Evolutionary conservation across 2,329 filamentous ascomycete species (phyloP), one percentile per base, ranked within the genome.

Genomic region (Fusarium ramigenum): DNA sequence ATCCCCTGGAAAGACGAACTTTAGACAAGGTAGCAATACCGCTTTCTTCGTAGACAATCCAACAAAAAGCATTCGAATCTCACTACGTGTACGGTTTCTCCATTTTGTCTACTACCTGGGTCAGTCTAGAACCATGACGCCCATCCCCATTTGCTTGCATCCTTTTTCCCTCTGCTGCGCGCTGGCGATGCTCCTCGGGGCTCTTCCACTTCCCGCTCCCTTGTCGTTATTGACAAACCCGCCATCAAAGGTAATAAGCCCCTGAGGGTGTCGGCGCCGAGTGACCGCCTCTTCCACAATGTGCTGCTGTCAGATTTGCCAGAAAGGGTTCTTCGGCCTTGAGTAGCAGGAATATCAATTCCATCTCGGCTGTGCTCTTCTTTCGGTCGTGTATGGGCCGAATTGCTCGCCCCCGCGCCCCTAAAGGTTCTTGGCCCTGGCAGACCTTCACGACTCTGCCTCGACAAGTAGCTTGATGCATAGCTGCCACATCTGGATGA

Each of bases 1-100:
- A 85, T 85, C 67, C 84, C 84, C 4, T 85, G 84, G 84, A 83
- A 80, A 72, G 80, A 85, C 62, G 83, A 85, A 76, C 73, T 85
- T 65, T 75, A 80, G 54, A 80, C 79, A 70, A 60, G n/a, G n/a
- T 57, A 67, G 60, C 47, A 21, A 12, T 72, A 63, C 39, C 40
- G 46, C 63, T 46, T 66, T 56, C 56, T 61, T 36, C 59, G 42
- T 63, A 77, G 64, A 68, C 46, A 73, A 66, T 56, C 66, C 67
- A 71, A 75, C 66, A 65, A 61, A 66, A 69, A 69, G 30, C 56
- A 64, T 68, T 56, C 60, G 40, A 60, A 54, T 60, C 46, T 61
- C 52, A 66, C 32, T 50, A 56, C 28, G 40, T 69, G 34, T 63
- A 60, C 58, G 32, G 59, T 21, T 57, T 61, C 63, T 63, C 47